Evolutionary conservation across 2,329 filamentous ascomycete genomes (phyloP).

Genomic region (Exophiala sideris): DNA sequence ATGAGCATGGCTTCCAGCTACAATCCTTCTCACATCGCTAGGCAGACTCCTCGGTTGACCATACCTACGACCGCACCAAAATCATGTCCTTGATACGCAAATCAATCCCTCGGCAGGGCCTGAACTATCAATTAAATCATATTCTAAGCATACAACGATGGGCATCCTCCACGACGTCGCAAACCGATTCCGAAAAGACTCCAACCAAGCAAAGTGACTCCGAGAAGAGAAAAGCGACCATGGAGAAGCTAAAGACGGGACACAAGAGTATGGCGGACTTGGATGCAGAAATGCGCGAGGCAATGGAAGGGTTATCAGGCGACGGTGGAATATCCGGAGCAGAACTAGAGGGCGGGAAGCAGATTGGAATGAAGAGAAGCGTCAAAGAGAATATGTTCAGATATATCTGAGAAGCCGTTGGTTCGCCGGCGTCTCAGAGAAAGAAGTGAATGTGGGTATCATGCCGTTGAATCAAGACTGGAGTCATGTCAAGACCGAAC

Average conservation of each 20-base stretch:
- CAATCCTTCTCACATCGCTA: background rate
- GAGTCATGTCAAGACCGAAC: background rate
- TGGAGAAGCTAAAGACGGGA: conserved; percentile 40
- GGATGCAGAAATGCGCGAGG: conserved; percentile 64
- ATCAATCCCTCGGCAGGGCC: background rate
- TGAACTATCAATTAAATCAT: background rate
- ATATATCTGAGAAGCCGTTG: conserved; percentile 22
- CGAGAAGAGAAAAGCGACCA: conserved; percentile 12
- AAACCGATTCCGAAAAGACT: background rate
- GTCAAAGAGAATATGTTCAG: conserved; percentile 74
- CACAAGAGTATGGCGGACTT: conserved; percentile 30
- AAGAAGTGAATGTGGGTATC: conserved; percentile 13
- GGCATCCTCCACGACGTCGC: conserved; percentile 3
- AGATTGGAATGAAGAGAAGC: conserved; percentile 68
- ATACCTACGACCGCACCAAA: background rate
- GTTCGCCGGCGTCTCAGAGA: background rate
- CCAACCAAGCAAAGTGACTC: background rate
- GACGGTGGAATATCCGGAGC: conserved; percentile 69
- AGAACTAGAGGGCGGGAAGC: conserved; percentile 71
- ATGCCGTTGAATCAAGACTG: conserved; percentile 7
- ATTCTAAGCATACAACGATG: background rate
- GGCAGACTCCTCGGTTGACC: background rate
- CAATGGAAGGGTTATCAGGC: conserved; percentile 64
- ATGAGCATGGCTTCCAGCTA: no score
- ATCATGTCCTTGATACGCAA: background rate